Percentiles rank a stretch among this genome's conserved stretches.
phyloP scores from a whole-genome alignment of 495 filamentous ascomycete species.

The Tuber calosporum region DNA sequence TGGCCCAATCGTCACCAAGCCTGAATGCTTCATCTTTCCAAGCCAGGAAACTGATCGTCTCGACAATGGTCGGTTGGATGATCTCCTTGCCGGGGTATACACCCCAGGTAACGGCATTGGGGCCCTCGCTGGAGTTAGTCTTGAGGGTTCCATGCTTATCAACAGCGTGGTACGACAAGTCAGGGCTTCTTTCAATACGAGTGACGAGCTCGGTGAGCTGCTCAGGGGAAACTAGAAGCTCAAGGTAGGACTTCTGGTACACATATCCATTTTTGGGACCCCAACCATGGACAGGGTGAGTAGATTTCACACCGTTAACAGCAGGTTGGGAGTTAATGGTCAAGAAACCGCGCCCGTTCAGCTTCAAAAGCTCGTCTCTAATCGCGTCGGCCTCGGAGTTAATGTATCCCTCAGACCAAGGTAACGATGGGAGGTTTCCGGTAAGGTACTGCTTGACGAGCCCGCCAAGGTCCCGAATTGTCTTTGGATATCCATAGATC shows the following conservation, averaged over 20 bases:
- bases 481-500: slow-evolving; percentile 82
- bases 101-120: slow-evolving; percentile 97
- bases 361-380: slow-evolving; percentile 62
- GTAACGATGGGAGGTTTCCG: slow-evolving; percentile 70
- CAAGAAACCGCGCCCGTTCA: slow-evolving; percentile 80
- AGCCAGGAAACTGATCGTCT: slow-evolving; percentile 93
- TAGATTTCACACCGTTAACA: slow-evolving; percentile 84
- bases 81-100: slow-evolving; percentile 99
- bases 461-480: slow-evolving; percentile 67
- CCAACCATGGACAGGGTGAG: slow-evolving; percentile 83
- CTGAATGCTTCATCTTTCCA: slow-evolving; percentile 98
- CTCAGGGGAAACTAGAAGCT: slow-evolving; percentile 75
- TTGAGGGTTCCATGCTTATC: slow-evolving; percentile 69
- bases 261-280: slow-evolving; percentile 92
- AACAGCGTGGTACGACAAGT: slow-evolving; percentile 89
- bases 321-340: slow-evolving; percentile 98
- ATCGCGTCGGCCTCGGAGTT: slow-evolving; percentile 72
- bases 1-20: slow-evolving; percentile 87
- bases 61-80: slow-evolving; percentile 98
- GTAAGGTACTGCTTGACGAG: slow-evolving; percentile 78
- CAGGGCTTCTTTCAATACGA: slow-evolving; percentile 67
- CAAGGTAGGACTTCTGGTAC: slow-evolving; percentile 96
- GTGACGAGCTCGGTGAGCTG: slow-evolving; percentile 69
- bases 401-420: slow-evolving; percentile 90
- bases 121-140: slow-evolving; percentile 80